Evolutionary conservation across 148 eudicot species (phyloP), one percentile per base, ranked within the genome.

Genomic region (Pouteria glomerata): DNA sequence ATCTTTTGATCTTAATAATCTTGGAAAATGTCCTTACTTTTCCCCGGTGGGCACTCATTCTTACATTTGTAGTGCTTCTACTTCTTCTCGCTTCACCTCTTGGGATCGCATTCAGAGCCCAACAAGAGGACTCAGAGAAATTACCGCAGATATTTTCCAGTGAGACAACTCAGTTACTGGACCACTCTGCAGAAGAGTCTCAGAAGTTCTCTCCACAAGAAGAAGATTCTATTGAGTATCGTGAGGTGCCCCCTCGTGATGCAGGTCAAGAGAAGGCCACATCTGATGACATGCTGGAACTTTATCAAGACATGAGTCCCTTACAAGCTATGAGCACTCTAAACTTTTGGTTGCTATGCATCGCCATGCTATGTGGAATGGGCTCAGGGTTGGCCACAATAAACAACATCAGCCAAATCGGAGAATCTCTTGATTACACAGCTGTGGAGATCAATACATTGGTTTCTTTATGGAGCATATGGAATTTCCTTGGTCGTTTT

Each of bases 401-500:
- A 53, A 93, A 93, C 64, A 93, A 93, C 77, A 85, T 93, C 59
- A 93, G 91, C 80, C 98, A 93, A 73, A 89, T 89, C 4, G 98
- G 95, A 8, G 85, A 91, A 66, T 93, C 98, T 19, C 87, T 93
- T 4, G 78, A 79, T 6, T 93, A 93, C 80, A 82, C 76, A 18
- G 74, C 84, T 1, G 72, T 72, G 18, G 83, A 83, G 77, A 84
- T 77, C 47, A 86, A 81, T 56, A 74, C 97, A 19, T 74, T 93
- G 69, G 95, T 93, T 52, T 91, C 98, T 8, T 55, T 93, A 39
- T 93, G 89, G 87, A 90, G 97, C 68, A 89, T 93, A 82, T 93
- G 98, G 98, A 93, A 93, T 53, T 93, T 91, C 70, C 88, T 93
- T 35, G 98, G 97, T n/a, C 92, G 98, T 19, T 83, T 90, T 63